phyloP scores from a whole-genome alignment of 2,329 filamentous ascomycete species.

The Cladosporium halotolerans region DNA sequence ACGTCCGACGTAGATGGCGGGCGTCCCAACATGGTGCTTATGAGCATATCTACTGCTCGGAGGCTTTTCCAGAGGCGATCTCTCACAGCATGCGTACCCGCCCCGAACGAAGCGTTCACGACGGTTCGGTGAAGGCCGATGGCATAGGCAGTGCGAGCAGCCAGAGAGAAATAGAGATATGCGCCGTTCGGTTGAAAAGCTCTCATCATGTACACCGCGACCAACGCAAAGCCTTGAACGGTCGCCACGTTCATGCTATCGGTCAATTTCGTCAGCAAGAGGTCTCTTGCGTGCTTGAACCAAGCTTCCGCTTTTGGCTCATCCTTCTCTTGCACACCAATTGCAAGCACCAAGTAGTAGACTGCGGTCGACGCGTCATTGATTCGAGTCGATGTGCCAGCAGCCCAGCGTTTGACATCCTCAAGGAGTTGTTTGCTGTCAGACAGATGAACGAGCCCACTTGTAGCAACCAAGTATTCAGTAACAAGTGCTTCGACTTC shows the following conservation, averaged over 20 bases:
- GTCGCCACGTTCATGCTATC: constrained; percentile 46
- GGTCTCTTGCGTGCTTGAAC: constrained; percentile 41
- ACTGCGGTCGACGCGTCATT: constrained; percentile 42
- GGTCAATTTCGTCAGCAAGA: constrained; percentile 41
- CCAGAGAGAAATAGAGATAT: constrained; percentile 47
- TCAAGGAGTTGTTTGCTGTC: constrained; percentile 32
- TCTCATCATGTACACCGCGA: constrained; percentile 48
- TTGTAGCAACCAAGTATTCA: constrained; percentile 42
- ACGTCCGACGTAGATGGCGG: constrained; percentile 49
- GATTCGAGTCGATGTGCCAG: constrained; percentile 6
- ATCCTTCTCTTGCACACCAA: constrained; percentile 41
- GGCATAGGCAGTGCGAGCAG: constrained; percentile 47
- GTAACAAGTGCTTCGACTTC: constrained; percentile 38
- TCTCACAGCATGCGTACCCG: constrained; percentile 31
- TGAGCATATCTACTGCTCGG: constrained; percentile 46
- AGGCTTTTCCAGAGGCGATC: constrained; percentile 50
- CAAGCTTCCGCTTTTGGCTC: constrained; percentile 41
- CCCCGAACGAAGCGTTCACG: constrained; percentile 45
- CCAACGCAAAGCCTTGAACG: constrained; percentile 46
- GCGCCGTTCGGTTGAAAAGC: constrained; percentile 48
- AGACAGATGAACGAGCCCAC: constrained; percentile 45
- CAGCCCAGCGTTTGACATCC: constrained; percentile 26
- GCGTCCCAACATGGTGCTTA: constrained; percentile 47
- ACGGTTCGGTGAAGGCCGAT: constrained; percentile 48
- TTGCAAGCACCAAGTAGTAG: constrained; percentile 47